Base-by-base conservation (phyloP, 2,329 filamentous ascomycete genomes). In the Dactylellina parvicollis region DNA sequence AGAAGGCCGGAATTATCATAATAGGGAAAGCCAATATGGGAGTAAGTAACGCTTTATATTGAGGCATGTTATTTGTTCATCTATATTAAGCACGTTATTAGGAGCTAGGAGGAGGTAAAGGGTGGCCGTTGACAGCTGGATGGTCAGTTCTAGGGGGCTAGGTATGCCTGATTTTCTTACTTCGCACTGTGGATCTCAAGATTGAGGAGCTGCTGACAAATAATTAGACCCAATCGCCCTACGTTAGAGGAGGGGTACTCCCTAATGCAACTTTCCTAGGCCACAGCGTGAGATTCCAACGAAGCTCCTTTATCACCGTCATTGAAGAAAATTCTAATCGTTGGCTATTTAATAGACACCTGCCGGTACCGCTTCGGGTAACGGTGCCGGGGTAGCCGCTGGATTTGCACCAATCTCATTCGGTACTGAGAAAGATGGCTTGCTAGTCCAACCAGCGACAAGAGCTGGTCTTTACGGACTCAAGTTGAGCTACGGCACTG, bases 391-490 rank as follows among this genome's bases (percentile, higher is more conserved):
- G 16, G 76, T 81, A 8, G 76, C 78, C 10, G 79, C 79, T 28
- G 79, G 79, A 20, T 80, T 79, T 60, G 75, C 78, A 0, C 79
- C 80, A 2, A 65, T 80, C 54, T 73, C 78, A 9, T 76, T 80
- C 8, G 80, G 80, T 12, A 80, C 78, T 4, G 80, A 81, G 62
- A 80, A 79, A 14, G 77, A 78, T 30, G 79, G 79, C 18, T 80
- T 79, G 1, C 75, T 80, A 5, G 75, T 79, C n/a, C 75, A 75
- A 50, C 80, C 80, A 4, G 77, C 78, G 14, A 79, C 75, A 22
- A 75, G 79, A 14, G 79, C 79, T 20, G 79, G 76, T 12, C 64
- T 81, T 14, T 80, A 80, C 72, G 78, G 77, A 16, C 79, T 81
- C 42, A 80, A 80, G 42, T 78, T 79, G 2, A 79, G 79, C 2